Percentiles rank a stretch among this genome's conserved stretches.
Conservation (phyloP, 345 rosid species). For the Salix udensis region DNA sequence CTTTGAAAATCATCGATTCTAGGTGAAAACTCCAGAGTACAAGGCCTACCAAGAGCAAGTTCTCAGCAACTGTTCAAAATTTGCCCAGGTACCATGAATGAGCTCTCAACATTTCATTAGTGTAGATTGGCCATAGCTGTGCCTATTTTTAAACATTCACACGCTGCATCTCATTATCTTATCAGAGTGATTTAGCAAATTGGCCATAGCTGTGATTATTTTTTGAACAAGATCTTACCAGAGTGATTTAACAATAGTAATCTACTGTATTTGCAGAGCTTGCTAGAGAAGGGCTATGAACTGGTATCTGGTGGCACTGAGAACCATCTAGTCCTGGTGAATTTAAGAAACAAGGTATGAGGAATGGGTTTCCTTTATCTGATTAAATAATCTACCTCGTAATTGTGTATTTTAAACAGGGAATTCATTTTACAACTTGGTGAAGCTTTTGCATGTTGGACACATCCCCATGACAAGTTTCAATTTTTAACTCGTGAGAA, state of each 20-base stretch:
- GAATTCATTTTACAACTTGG: neutral
- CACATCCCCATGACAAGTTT: neutral
- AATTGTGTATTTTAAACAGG: neutral
- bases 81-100: slow-evolving; percentile 56
- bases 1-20: slow-evolving; percentile 7
- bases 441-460: neutral
- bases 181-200: slow-evolving; percentile 15
- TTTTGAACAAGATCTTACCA: slow-evolving; percentile 2
- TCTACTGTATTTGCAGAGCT: slow-evolving; percentile 48
- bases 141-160: neutral
- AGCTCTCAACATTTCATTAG: neutral
- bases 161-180: neutral
- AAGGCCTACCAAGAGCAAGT: slow-evolving; percentile 92
- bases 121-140: slow-evolving; percentile 10
- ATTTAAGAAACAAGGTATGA: slow-evolving; percentile 71
- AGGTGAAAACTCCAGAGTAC: slow-evolving; percentile 82
- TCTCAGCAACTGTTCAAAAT: slow-evolving; percentile 64
- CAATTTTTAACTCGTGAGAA: neutral
- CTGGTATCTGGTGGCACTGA: slow-evolving; percentile 96
- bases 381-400: neutral
- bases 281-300: slow-evolving; percentile 71
- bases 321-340: slow-evolving; percentile 89
- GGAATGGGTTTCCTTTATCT: neutral
- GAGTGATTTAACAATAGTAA: slow-evolving; percentile 12
- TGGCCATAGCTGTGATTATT: slow-evolving; percentile 7